Evolutionary conservation across 805 yeast species (phyloP), one percentile per base, ranked within the genome.

Genomic region (Teunomyces lycoperdinae): DNA sequence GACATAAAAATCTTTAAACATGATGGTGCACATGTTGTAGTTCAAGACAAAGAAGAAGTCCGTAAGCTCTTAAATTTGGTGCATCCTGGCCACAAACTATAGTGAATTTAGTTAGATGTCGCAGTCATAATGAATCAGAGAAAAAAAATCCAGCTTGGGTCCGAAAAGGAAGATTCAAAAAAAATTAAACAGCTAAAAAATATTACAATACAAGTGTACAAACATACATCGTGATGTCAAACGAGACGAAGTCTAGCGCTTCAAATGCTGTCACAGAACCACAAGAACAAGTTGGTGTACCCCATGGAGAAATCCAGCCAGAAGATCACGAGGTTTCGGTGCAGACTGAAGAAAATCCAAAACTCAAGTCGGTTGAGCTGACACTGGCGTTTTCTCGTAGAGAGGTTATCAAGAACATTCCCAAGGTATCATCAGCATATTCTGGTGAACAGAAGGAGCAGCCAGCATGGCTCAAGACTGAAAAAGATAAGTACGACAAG

Each of bases 401-500:
- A 48, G 59, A 54, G n/a, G 49, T 42, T 2, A 17, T 44, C 4
- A 39, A 36, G 2, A 47, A 43, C 27, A 40, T 4, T 8, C 47
- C 49, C 6, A 41, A 29, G 5, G 28, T 34, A 9, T 10, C 17
- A 5, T 16, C 48, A 1, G 32, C 62, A 3, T 70, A 67, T 51
- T 50, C 57, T 8, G 64, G 56, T 9, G 58, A 58, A 29, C 51
- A 52, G 10, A 56, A 55, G 42, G 62, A 61, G 3, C 50, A 58
- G 3, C 77, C 77, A 2, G 74, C 72, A 2, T 73, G 77, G 77
- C 58, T 71, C 62, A 67, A 64, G 48, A 57, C 61, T 9, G 54
- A 54, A 14, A 61, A 57, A 38, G 57, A 60, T 41, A 73, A 71
- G 51, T 73, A 73, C 55, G 76, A 68, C 46, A 68, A 70, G 51